Base-by-base conservation (phyloP, 306 rosid genomes). In the Biancaea sappan region DNA sequence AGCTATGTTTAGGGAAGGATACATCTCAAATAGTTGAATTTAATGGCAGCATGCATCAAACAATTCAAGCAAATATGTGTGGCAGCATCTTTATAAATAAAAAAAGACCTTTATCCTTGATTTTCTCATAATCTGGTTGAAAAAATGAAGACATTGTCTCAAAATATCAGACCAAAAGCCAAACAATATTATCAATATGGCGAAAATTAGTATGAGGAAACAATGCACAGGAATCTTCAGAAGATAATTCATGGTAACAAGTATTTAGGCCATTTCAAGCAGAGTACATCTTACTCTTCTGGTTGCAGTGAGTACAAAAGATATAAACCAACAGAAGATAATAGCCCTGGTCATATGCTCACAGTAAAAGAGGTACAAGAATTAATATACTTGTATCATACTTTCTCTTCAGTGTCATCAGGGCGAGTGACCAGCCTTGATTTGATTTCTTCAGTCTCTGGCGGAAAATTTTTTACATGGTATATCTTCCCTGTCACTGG, bases 391-490 rank as follows among this genome's bases (percentile, higher is more conserved):
- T 46, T 40, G 73, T 35, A 58, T 69, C 86, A 60, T 71, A 88
- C 97, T 77, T 91, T 94, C 58, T 88, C 96, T 79, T 94, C 89
- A 0, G 87, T 89, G 78, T 94, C 98, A 74, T 94, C 98, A 52
- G 93, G 89, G 52, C 97, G 92, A 41, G 84, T 83, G 51, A 88
- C 35, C 72, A 91, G 88, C 74, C 97, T 86, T 37, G 88, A 89
- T 80, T 84, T 87, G 72, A 91, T 80, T 76, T 94, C 96, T 73
- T 94, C 89, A 15, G 78, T 85, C 69, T 90, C 88, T 2, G 97
- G 90, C 15, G 91, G 98, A 59, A 88, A 89, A 80, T 71, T 79
- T 26, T 74, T 91, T 10, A 88, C 29, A 79, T 94, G 97, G 76
- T 94, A 94, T 75, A 94, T 91, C 87, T 86, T 94, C 74, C 89